Conservation (phyloP, 768 basidiomycete genomes). For the Lactarius psammicola region DNA sequence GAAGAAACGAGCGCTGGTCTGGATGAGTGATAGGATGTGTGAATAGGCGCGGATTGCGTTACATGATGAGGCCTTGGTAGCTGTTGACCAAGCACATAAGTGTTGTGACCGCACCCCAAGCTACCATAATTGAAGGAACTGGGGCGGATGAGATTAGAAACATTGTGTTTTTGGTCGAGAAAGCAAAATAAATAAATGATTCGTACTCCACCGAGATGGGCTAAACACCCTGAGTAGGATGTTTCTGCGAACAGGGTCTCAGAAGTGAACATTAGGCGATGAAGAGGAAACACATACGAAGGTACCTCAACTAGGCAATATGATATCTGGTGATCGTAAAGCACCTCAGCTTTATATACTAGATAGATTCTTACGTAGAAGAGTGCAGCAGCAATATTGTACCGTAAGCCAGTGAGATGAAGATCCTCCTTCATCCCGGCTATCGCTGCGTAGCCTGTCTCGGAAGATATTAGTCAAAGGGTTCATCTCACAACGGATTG, state of each 20-base stretch:
- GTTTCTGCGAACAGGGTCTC: conserved; percentile 33
- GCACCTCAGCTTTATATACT: background rate
- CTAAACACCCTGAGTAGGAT: conserved; percentile 39
- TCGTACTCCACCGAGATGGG: conserved; percentile 40
- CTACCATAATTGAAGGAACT: conserved; percentile 43
- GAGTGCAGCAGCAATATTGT: conserved; percentile 41
- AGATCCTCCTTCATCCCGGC: conserved; percentile 46
- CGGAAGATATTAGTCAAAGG: background rate
- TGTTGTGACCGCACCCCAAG: conserved; percentile 42
- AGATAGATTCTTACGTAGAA: conserved; percentile 36
- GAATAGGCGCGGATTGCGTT: conserved; percentile 26
- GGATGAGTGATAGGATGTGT: background rate
- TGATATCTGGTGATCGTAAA: conserved; percentile 31
- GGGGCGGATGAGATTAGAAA: conserved; percentile 24
- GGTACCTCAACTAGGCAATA: conserved; percentile 42
- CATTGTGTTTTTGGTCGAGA: too few relatives aligned
- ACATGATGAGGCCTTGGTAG: conserved; percentile 36
- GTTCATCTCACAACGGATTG: background rate
- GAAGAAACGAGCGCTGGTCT: conserved; percentile 40
- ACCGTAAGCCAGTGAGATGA: conserved; percentile 36
- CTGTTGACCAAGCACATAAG: conserved; percentile 41
- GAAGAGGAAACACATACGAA: conserved; percentile 34
- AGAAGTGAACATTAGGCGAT: background rate
- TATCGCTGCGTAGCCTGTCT: conserved; percentile 33
- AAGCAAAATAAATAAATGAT: conserved; percentile 4